Percentiles rank a stretch among this genome's conserved stretches.
Evolutionary conservation across 2,329 filamentous ascomycete species (phyloP).

Genomic region (Aspergillus melleus): DNA sequence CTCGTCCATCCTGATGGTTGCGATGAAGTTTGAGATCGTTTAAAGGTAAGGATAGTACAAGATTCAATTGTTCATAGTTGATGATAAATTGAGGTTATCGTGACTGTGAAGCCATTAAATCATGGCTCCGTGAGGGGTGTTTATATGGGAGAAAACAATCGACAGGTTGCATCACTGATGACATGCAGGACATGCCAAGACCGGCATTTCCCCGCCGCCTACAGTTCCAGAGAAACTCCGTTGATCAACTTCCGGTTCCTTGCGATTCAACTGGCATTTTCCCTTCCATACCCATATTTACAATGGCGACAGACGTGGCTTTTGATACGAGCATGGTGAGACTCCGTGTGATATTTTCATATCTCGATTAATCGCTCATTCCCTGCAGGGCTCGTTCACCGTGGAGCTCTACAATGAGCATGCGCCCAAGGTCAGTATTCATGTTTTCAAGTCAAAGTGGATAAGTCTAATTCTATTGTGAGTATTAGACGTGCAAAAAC

Average conservation of each 20-base stretch:
- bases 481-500: conserved; percentile 72
- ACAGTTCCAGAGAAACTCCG: background rate
- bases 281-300: conserved; percentile 7
- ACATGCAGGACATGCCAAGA: conserved; percentile 23
- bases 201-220: conserved; percentile 14
- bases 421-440: conserved; percentile 65
- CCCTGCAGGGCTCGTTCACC: conserved; percentile 70
- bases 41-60: background rate
- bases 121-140: conserved; percentile 10
- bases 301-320: conserved; percentile 74
- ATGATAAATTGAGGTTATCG: background rate
- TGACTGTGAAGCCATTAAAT: conserved; percentile 2
- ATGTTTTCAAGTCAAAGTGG: background rate
- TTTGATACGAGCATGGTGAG: conserved; percentile 84
- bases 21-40: background rate
- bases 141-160: conserved; percentile 7
- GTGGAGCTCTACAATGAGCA: conserved; percentile 89
- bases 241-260: background rate
- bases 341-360: background rate
- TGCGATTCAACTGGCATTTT: background rate
- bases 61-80: background rate
- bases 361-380: conserved; percentile 15
- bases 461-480: conserved; percentile 17
- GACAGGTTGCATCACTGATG: conserved; percentile 5
- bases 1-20: conserved; percentile 29